Base-by-base conservation (phyloP, 495 filamentous ascomycete genomes). In the Acidomyces sp. region DNA sequence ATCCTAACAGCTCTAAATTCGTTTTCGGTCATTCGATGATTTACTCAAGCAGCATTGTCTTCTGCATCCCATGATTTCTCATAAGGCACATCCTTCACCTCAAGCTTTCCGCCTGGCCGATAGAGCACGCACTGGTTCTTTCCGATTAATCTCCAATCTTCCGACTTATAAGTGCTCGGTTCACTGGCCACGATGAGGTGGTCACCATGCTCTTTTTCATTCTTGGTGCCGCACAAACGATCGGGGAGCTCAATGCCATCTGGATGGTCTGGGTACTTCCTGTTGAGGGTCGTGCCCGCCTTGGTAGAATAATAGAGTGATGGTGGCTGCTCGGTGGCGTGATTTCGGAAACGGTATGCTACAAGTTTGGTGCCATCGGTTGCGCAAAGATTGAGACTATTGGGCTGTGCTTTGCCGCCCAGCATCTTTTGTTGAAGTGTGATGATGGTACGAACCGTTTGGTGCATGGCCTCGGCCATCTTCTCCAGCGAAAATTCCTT, bases 181-280 rank as follows among this genome's bases (percentile, higher is more conserved):
- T 71, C 67, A 41, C 65, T 67, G 12, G 66, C 65, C 24, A 71
- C 53, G 47, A 71, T 70, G 5, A 65, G 54, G 49, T 71, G 68
- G 23, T 51, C 58, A 4, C 65, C 66, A 52, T 66, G 63, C 15
- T 52, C 52, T 21, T 56, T 59, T 19, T 57, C 55, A 11, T 39
- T 37, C 24, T 39, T 48, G n/a, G n/a, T n/a, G 27, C 48, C 56
- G 2, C 15, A 7, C 41, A 53, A 15, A 46, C 60, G 47, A 37
- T 58, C 57, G 3, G 48, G 43, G 15, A 52, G 47, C 18, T 62
- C 52, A 7, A 35, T 39, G 28, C 58, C 59, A 35, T 67, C 63
- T 1, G 60, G 55, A 40, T 63, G 48, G 33, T 60, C 63, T 2
- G 65, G 64, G 36, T 58, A 70, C 45, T 69, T 67, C 6, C 60